A percentile compares a stretch with the other conserved stretches of the same genome.
Conservation (phyloP, 139 green algal species). For the Chlorella vulgaris region DNA sequence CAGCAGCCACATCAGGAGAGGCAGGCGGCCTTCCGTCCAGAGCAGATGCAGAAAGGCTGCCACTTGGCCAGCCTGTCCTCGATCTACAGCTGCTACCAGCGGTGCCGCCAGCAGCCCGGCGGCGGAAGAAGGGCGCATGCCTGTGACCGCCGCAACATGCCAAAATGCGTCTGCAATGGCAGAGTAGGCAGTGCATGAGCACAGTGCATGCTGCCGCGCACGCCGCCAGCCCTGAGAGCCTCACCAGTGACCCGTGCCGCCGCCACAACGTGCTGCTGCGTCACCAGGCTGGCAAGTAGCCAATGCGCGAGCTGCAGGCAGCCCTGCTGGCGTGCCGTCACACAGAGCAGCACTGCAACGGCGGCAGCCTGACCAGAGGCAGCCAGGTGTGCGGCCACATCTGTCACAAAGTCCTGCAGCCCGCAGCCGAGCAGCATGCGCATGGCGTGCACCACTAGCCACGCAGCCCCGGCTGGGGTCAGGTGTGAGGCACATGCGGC, state of each 20-base stretch:
- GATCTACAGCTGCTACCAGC: conserved; percentile 1
- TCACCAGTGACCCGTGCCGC: not conserved
- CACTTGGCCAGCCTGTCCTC: not conserved
- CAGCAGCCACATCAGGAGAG: conserved; percentile 23
- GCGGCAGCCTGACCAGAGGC: not conserved
- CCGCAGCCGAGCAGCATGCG: not conserved
- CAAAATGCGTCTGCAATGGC: conserved; percentile 6
- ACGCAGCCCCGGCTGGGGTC: not conserved
- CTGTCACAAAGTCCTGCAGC: not conserved
- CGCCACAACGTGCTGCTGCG: not conserved
- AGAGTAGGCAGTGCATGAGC: not conserved
- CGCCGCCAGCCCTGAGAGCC: not conserved
- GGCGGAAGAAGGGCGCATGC: not conserved
- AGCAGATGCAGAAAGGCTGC: not conserved
- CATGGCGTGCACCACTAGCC: not conserved
- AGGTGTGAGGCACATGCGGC: not conserved
- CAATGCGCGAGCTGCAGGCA: not conserved
- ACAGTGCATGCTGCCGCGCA: no score
- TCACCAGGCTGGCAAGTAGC: not conserved
- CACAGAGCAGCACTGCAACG: not conserved
- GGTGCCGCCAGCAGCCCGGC: conserved; percentile 1
- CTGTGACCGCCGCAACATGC: not conserved
- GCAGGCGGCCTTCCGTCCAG: not conserved
- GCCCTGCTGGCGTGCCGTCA: not conserved
- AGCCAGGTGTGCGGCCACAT: not conserved